phyloP scores from a whole-genome alignment of 208 protist genomes.

The Trypanosoma vivax region DNA sequence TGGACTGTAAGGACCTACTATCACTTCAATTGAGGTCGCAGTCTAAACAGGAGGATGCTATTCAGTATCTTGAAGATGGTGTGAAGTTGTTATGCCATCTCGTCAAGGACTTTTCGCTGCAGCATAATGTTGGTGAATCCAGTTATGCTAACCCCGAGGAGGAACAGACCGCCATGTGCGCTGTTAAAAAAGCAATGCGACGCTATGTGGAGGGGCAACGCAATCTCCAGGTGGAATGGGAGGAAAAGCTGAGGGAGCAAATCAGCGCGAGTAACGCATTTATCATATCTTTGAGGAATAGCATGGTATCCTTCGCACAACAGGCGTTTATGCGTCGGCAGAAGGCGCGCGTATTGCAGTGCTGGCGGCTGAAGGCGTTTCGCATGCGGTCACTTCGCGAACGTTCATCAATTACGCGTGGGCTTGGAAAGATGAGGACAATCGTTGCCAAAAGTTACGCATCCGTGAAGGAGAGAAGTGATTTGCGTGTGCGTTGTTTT shows the following conservation, averaged over 20 bases:
- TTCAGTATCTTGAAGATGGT: slow-evolving; percentile 29
- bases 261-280: not conserved
- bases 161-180: slow-evolving; percentile 33
- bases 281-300: not conserved
- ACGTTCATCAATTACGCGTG: not conserved
- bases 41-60: slow-evolving; percentile 33
- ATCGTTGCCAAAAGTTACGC: not conserved
- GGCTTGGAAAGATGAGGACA: not conserved
- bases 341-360: not conserved
- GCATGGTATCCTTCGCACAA: not conserved
- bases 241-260: slow-evolving; percentile 3
- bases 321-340: not conserved
- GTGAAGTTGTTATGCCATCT: slow-evolving; percentile 20
- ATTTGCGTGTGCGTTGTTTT: slow-evolving; percentile 7
- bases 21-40: slow-evolving; percentile 25
- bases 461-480: not conserved
- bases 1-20: not conserved
- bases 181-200: slow-evolving; percentile 40
- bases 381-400: not conserved
- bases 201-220: slow-evolving; percentile 51
- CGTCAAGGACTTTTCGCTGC: slow-evolving; percentile 1
- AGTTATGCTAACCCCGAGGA: slow-evolving; percentile 32
- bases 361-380: not conserved
- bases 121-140: slow-evolving; percentile 25
- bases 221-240: slow-evolving; percentile 16